Evolutionary conservation across 2,329 filamentous ascomycete species (phyloP).

Genomic region (Aspergillus chevalieri): DNA sequence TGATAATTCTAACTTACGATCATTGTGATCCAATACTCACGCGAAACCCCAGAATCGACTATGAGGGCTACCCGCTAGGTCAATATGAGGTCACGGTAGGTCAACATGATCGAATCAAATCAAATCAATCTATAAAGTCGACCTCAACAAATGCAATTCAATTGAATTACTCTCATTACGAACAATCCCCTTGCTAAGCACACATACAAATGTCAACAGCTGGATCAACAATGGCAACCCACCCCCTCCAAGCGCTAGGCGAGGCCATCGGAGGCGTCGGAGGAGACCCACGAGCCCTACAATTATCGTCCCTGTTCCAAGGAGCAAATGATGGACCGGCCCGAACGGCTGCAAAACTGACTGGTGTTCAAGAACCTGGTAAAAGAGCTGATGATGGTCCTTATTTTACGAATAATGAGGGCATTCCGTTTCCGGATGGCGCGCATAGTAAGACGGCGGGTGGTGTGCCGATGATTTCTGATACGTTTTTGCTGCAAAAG

Average conservation of each 20-base stretch:
- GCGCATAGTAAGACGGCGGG: constrained; percentile 49
- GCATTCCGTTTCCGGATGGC: constrained; percentile 45
- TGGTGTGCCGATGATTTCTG: constrained; percentile 47
- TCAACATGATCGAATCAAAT: no score
- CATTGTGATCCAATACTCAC: no score
- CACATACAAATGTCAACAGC: no score
- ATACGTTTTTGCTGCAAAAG: constrained; percentile 50
- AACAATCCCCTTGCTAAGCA: no score
- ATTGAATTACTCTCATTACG: no score
- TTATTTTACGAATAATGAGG: constrained; percentile 53
- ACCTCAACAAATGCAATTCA: no score
- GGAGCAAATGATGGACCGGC: constrained; percentile 49
- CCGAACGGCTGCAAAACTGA: constrained; percentile 47
- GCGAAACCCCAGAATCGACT: no score
- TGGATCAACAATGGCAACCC: not conserved
- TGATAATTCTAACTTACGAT: no score
- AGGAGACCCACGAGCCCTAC: constrained; percentile 32
- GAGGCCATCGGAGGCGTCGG: constrained; percentile 5
- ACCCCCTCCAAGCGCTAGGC: not conserved
- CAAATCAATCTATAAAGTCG: no score
- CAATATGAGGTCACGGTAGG: no score
- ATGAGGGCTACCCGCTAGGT: no score
- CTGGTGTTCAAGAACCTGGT: constrained; percentile 41
- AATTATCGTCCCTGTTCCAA: constrained; percentile 25
- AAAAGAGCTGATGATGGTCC: constrained; percentile 45